Evolutionary conservation across 164 flowering plant species (phyloP).

Genomic region (Magnolia sinica): DNA sequence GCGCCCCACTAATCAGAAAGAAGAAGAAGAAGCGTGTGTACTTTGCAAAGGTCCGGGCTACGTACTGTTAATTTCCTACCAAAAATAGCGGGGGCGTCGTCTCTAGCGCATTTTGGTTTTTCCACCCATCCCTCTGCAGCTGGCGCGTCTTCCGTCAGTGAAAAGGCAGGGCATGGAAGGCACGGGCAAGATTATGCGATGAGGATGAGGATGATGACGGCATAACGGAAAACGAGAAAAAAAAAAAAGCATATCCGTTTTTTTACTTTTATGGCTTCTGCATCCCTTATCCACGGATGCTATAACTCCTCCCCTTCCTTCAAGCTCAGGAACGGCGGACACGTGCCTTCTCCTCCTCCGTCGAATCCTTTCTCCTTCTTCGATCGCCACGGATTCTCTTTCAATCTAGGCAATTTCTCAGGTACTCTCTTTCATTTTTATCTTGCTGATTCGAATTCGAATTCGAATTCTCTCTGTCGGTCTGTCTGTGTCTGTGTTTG

Average conservation of each 20-base stretch:
- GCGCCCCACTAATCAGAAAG: too few relatives aligned
- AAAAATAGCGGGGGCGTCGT: not conserved
- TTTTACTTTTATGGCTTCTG: not conserved
- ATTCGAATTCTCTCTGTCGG: not conserved
- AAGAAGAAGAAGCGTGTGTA: too few relatives aligned
- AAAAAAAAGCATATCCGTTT: not conserved
- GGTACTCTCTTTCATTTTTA: constrained; percentile 3
- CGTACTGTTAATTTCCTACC: not conserved
- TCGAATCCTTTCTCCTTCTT: not conserved
- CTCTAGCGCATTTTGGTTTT: not conserved
- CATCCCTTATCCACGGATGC: constrained; percentile 2
- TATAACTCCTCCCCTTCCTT: not conserved
- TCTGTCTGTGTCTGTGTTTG: not conserved
- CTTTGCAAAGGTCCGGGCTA: not conserved
- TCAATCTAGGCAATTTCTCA: constrained; percentile 1
- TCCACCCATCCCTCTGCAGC: not conserved
- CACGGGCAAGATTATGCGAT: not conserved
- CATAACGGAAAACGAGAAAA: not conserved
- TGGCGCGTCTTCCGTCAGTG: not conserved
- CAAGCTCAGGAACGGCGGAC: not conserved
- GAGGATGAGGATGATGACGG: not conserved
- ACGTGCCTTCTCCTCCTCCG: not conserved
- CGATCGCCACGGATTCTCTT: not conserved
- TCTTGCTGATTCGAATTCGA: not conserved
- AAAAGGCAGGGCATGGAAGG: not conserved